Evolutionary conservation across 495 filamentous ascomycete species (phyloP).

Genomic region (Neurospora sp.): DNA sequence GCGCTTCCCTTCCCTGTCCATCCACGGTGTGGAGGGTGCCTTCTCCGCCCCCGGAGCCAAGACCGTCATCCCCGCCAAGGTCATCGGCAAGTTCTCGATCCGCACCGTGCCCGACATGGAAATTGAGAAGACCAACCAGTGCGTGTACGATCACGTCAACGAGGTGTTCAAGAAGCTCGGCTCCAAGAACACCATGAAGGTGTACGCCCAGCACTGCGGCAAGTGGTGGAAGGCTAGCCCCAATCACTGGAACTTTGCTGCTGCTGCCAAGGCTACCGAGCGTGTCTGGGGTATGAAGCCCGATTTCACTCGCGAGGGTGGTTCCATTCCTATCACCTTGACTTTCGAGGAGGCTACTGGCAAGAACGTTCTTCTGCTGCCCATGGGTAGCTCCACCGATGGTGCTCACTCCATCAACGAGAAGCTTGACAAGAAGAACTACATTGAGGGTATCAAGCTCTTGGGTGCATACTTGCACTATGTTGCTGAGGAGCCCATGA

Average conservation of each 20-base stretch:
- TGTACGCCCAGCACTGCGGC: constrained; percentile 72
- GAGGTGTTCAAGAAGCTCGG: constrained; percentile 69
- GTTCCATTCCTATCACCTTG: constrained; percentile 91
- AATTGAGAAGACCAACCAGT: constrained; percentile 71
- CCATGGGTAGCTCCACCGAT: constrained; percentile 95
- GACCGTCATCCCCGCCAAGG: constrained; percentile 97
- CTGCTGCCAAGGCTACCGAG: constrained; percentile 85
- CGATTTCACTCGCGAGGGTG: constrained; percentile 93
- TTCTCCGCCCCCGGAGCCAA: constrained; percentile 92
- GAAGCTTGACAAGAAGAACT: constrained; percentile 94
- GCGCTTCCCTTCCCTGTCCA: constrained; percentile 87
- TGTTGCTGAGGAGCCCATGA: constrained; percentile 76
- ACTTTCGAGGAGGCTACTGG: constrained; percentile 97
- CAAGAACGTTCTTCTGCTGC: constrained; percentile 92
- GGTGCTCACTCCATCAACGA: constrained; percentile 96
- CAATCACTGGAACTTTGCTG: constrained; percentile 96
- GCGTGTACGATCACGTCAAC: constrained; percentile 71
- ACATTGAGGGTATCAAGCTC: constrained; percentile 96
- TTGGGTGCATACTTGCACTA: constrained; percentile 95
- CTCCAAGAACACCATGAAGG: constrained; percentile 83
- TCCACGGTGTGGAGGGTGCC: constrained; percentile 93
- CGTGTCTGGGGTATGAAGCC: constrained; percentile 86
- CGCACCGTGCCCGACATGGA: constrained; percentile 97
- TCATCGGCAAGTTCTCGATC: constrained; percentile 96
- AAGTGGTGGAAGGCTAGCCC: constrained; percentile 98